phyloP scores from a whole-genome alignment of 345 rosid species.

The Microcos paniculata region DNA sequence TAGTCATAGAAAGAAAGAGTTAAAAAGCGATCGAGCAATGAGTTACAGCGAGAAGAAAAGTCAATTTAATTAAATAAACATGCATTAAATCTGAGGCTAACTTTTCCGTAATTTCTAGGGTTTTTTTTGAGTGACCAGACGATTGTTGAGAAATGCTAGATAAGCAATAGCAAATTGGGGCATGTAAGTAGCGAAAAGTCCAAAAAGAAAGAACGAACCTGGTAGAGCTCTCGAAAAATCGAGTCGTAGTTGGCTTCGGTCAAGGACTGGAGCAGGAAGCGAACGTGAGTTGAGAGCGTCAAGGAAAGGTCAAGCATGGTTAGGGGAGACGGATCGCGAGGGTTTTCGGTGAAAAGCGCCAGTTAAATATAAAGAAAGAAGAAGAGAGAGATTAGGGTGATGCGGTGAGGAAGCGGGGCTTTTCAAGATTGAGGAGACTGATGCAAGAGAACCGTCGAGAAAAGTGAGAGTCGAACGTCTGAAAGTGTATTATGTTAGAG shows the following conservation, averaged over 20 bases:
- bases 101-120: background rate
- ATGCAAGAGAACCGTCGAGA: conserved; percentile 18
- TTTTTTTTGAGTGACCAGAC: background rate
- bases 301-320: conserved; percentile 57
- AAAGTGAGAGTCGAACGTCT: background rate
- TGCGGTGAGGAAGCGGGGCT: conserved; percentile 2
- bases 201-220: conserved; percentile 38
- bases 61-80: background rate
- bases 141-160: background rate
- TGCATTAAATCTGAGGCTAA: background rate
- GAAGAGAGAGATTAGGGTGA: background rate
- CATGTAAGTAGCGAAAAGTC: background rate
- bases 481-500: background rate
- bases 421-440: conserved; percentile 20
- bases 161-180: background rate
- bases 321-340: conserved; percentile 19
- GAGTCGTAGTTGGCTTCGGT: conserved; percentile 62
- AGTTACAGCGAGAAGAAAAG: background rate
- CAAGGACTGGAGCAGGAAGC: conserved; percentile 61
- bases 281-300: conserved; percentile 56
- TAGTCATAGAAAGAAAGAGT: background rate
- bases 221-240: conserved; percentile 52
- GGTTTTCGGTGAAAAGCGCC: conserved; percentile 18
- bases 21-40: background rate
- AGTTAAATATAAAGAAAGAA: background rate